Evolutionary conservation across 1,284 basidiomycete genomes (phyloP), one percentile per base, ranked within the genome.

Genomic region (Chalciporus piperatoides): DNA sequence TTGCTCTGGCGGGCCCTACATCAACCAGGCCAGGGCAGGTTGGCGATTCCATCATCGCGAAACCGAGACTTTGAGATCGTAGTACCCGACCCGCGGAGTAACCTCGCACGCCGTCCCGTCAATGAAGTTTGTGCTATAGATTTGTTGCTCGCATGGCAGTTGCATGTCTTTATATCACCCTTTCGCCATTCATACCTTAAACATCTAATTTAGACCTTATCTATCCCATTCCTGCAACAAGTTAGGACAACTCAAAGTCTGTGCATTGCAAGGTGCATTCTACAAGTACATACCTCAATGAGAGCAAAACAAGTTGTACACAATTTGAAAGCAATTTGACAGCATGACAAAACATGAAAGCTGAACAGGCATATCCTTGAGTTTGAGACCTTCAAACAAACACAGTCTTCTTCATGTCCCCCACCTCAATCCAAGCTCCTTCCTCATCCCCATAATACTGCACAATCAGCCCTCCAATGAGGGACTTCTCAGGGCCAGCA

Each of bases 401-500:
- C 2, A 12, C 0, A 24, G 48, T 62, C 38, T 47, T 49, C 33
- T 45, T 25, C 46, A 63, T 6, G 6, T 59, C 55, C 61, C 50
- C 54, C 60, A 70, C 40, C 44, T 60, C 56, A 56, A 59, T 48
- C 65, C 68, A 59, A 37, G 55, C 47, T 51, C 46, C 37, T 56
- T 57, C 23, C 51, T 47, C n/a, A 38, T 37, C 14, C 43, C 59
- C 61, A 65, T 73, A 55, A 46, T 56, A 57, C 25, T 41, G 43
- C 2, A 4, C 3, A 11, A 54, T 48, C n/a, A 70, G 30, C 24
- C 53, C 40, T 15, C 65, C 65, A 46, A 70, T 43, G 2, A 67
- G 54, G 8, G 65, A 59, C 41, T 67, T 55, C 28, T 21, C 50
- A 39, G 76, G 81, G 24, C 58, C 60, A 46, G 77, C 82, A 60